Evolutionary conservation across 2,329 filamentous ascomycete species (phyloP).

Genomic region (Pyricularia grisea): DNA sequence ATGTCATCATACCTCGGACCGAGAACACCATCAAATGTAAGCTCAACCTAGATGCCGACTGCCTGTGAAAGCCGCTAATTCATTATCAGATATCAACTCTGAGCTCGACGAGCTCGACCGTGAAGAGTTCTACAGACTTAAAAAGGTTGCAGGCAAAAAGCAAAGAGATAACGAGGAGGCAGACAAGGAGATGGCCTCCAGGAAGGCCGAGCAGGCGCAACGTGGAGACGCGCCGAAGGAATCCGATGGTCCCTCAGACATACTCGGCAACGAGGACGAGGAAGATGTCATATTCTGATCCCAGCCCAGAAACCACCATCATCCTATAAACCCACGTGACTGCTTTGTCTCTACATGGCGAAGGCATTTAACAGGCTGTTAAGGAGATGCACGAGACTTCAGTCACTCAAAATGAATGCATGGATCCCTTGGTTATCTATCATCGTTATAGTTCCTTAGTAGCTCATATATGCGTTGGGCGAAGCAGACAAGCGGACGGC

Average conservation of each 20-base stretch:
- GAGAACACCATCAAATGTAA: conserved; percentile 98
- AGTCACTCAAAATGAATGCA: not conserved
- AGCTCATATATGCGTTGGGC: not conserved
- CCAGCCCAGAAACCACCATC: not conserved
- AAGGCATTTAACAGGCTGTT: not conserved
- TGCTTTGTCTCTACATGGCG: not conserved
- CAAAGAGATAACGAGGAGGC: conserved; percentile 64
- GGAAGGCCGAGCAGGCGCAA: conserved; percentile 39
- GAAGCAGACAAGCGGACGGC: not conserved
- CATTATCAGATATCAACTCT: conserved; percentile 73
- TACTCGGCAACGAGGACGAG: conserved; percentile 68
- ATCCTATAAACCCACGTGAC: not conserved
- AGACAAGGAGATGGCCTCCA: conserved; percentile 68
- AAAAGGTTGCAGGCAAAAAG: conserved; percentile 87
- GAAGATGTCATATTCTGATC: conserved; percentile 76
- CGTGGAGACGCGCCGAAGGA: conserved; percentile 7
- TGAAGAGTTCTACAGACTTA: conserved; percentile 95
- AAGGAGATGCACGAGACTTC: not conserved
- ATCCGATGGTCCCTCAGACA: conserved; percentile 44
- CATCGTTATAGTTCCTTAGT: not conserved
- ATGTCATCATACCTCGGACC: conserved; percentile 94
- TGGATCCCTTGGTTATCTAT: not conserved
- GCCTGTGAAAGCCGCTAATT: not conserved
- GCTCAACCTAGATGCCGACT: conserved; percentile 12
- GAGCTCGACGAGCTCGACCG: conserved; percentile 95